Percentiles rank a stretch among this genome's conserved stretches.
Conservation (phyloP, 805 yeast genomes). For the Torulaspora maleeae region DNA sequence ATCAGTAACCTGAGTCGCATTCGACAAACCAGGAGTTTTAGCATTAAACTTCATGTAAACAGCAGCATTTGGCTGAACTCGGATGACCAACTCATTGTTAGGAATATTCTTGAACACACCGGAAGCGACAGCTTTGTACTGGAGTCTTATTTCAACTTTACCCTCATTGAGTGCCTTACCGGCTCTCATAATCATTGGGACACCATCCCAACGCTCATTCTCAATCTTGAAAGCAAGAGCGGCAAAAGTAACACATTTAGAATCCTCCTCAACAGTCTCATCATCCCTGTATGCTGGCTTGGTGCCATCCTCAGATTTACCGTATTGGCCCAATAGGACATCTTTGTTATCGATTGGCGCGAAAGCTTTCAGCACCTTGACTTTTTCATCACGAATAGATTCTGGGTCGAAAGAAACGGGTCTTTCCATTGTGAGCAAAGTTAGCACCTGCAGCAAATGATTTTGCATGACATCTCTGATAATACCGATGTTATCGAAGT, state of each 20-base stretch:
- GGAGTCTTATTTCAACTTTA: constrained; percentile 91
- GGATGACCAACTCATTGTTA: constrained; percentile 87
- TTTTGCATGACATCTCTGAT: constrained; percentile 98
- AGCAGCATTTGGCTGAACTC: constrained; percentile 94
- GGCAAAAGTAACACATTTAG: constrained; percentile 90
- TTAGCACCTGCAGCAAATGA: constrained; percentile 88
- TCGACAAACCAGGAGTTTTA: constrained; percentile 87
- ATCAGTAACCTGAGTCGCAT: constrained; percentile 78
- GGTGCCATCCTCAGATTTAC: constrained; percentile 73
- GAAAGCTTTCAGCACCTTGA: constrained; percentile 80
- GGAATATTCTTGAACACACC: constrained; percentile 79
- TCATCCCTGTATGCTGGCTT: constrained; percentile 93
- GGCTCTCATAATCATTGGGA: constrained; percentile 91
- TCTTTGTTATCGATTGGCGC: constrained; percentile 60
- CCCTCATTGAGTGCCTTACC: constrained; percentile 96
- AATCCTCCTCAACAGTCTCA: constrained; percentile 73
- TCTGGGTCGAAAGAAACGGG: constrained; percentile 91
- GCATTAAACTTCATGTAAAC: constrained; percentile 89
- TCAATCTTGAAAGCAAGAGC: constrained; percentile 73
- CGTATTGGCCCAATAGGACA: constrained; percentile 83
- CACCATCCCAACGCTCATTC: constrained; percentile 98
- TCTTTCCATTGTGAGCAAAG: constrained; percentile 91
- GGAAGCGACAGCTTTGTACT: constrained; percentile 78
- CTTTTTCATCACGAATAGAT: constrained; percentile 93
- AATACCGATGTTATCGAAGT: constrained; percentile 91